Conservation (phyloP, 192 early-diverging fungal genomes). For the Backusella macrospora region DNA sequence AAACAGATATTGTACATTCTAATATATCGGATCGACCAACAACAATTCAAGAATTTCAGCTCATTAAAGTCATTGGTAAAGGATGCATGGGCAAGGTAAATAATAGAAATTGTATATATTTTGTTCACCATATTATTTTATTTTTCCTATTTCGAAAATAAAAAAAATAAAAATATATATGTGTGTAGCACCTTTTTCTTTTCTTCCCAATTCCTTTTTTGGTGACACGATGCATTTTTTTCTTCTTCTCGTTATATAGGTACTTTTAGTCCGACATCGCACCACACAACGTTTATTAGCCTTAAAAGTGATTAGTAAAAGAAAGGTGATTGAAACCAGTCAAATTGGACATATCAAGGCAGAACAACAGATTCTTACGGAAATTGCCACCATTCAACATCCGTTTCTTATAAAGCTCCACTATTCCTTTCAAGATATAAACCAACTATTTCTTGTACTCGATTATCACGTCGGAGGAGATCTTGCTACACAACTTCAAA, state of each 20-base stretch:
- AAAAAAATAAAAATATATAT: not conserved
- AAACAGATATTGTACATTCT: not conserved
- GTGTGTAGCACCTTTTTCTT: not conserved
- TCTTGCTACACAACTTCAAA: slow-evolving; percentile 82
- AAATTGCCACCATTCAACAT: slow-evolving; percentile 61
- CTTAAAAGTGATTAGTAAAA: slow-evolving; percentile 57
- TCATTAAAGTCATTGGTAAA: slow-evolving; percentile 56
- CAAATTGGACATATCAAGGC: slow-evolving; percentile 80
- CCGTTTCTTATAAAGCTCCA: slow-evolving; percentile 91
- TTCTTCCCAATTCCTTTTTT: slow-evolving; percentile 40
- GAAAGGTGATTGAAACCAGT: slow-evolving; percentile 68
- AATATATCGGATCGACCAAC: slow-evolving; percentile 15
- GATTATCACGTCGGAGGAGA: slow-evolving; percentile 92
- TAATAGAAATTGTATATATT: too few relatives aligned
- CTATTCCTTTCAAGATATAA: slow-evolving; percentile 88
- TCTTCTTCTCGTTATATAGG: not conserved
- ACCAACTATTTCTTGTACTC: slow-evolving; percentile 86
- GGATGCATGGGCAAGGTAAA: slow-evolving; percentile 65
- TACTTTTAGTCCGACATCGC: slow-evolving; percentile 20
- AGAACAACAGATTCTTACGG: slow-evolving; percentile 79
- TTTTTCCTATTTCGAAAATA: too few relatives aligned
- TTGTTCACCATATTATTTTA: not conserved
- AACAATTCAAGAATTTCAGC: slow-evolving; percentile 50
- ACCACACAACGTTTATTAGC: slow-evolving; percentile 41
- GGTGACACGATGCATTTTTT: slow-evolving; percentile 1